Conservation (phyloP, 2,329 filamentous ascomycete genomes). For the Phyllosticta ampelicida region DNA sequence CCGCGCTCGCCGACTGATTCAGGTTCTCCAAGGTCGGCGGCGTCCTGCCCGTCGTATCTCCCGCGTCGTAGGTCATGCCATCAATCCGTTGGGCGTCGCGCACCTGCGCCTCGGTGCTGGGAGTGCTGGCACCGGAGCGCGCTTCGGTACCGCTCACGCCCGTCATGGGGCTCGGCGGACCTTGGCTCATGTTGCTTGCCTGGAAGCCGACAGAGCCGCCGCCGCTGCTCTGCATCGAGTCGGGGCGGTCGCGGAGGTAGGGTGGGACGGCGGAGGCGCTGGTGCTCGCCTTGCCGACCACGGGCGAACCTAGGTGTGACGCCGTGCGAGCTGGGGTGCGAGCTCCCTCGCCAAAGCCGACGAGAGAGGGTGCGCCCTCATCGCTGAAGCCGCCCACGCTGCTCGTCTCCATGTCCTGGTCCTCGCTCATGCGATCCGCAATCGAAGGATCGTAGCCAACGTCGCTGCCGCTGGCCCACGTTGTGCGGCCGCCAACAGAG, state of each 20-base stretch:
- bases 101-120: constrained; percentile 25
- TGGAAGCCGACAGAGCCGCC: constrained; percentile 23
- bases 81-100: constrained; percentile 35
- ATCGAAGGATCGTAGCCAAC: constrained; percentile 41
- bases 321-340: constrained; percentile 37
- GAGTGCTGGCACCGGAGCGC: constrained; percentile 21
- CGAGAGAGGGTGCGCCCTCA: constrained; percentile 74
- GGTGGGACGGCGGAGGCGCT: constrained; percentile 13
- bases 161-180: constrained; percentile 20
- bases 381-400: constrained; percentile 74
- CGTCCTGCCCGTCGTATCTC: constrained; percentile 29
- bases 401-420: constrained; percentile 46
- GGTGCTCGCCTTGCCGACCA: constrained; percentile 41
- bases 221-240: constrained; percentile 24
- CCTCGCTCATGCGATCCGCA: constrained; percentile 58
- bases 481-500: constrained; percentile 57
- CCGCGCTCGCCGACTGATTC: constrained; percentile 3
- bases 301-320: constrained; percentile 60
- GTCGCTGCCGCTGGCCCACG: constrained; percentile 58
- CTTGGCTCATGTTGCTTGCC: background rate
- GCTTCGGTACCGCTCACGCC: constrained; percentile 17
- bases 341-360: constrained; percentile 87
- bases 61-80: constrained; percentile 35
- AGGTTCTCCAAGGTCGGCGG: constrained; percentile 15
- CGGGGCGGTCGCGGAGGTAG: constrained; percentile 11